These are phyloP conservation scores for Eucommia ulmoides DNA, from an alignment of 257 asterid genomes.

Conservation along the genomic window DNA sequence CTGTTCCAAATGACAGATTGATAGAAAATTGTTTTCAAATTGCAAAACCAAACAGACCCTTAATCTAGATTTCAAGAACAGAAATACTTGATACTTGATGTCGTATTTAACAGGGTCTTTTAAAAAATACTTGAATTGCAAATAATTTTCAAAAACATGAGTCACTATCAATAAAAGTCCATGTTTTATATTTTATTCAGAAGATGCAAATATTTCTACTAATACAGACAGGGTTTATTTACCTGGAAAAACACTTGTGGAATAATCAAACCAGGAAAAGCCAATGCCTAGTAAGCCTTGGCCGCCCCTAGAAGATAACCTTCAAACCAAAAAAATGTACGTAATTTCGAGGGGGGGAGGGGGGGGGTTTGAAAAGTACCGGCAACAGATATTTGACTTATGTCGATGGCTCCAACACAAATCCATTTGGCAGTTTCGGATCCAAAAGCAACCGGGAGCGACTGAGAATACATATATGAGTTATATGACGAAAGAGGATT, in stretches of 20 bases:
- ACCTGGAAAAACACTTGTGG: conserved; percentile 99
- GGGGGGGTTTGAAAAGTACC: conserved; percentile 21
- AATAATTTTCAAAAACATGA: background rate
- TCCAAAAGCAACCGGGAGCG: conserved; percentile 96
- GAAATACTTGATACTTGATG: conserved; percentile 68
- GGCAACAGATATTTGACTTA: conserved; percentile 85
- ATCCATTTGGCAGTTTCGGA: conserved; percentile 96
- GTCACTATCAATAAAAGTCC: too few relatives aligned
- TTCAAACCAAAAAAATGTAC: conserved; percentile 18
- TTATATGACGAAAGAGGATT: background rate
- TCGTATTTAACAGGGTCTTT: conserved; percentile 39
- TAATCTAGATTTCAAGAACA: too few relatives aligned
- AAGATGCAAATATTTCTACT: background rate
- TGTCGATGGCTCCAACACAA: conserved; percentile 92
- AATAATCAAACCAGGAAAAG: conserved; percentile 62
- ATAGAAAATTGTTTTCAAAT: too few relatives aligned
- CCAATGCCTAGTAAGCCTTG: conserved; percentile 73
- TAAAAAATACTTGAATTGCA: conserved; percentile 45
- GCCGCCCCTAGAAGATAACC: conserved; percentile 89
- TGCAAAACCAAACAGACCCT: too few relatives aligned
- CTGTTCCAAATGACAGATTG: too few relatives aligned
- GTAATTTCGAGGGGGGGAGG: background rate
- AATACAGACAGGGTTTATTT: too few relatives aligned
- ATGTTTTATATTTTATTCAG: background rate
- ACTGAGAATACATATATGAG: conserved; percentile 30